Percentiles rank a stretch among this genome's conserved stretches.
These are phyloP conservation scores for Epichloe gansuensis DNA, from an alignment of 2,329 filamentous ascomycete species.

Conservation along the genomic window DNA sequence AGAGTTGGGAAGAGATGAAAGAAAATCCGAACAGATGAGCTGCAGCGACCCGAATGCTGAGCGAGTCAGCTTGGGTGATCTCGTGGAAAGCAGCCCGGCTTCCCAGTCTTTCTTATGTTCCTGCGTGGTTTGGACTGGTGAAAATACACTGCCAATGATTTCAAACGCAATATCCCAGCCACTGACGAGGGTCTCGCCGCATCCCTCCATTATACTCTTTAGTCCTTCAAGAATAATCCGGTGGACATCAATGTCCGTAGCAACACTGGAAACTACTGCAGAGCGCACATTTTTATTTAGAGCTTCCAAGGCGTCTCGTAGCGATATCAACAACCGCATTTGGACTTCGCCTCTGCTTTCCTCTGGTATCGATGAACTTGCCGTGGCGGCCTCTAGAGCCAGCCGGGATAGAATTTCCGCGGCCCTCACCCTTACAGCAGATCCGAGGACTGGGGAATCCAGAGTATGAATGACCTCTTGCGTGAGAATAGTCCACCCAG, in stretches of 20 bases:
- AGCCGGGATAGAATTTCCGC: conserved; percentile 52
- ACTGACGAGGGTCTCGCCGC: conserved; percentile 68
- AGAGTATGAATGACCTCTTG: conserved; percentile 40
- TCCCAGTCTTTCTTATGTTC: conserved; percentile 21
- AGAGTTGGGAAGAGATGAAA: conserved; percentile 56
- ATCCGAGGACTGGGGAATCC: conserved; percentile 32
- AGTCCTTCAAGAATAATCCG: conserved; percentile 67
- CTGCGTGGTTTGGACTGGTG: conserved; percentile 25
- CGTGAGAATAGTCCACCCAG: conserved; percentile 63
- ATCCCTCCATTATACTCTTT: conserved; percentile 74
- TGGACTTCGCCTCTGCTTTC: conserved; percentile 51
- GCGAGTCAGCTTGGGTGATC: conserved; percentile 65
- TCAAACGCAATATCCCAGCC: conserved; percentile 83
- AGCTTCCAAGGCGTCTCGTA: conserved; percentile 44
- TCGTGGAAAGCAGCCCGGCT: conserved; percentile 31
- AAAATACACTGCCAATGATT: conserved; percentile 73
- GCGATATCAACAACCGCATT: conserved; percentile 55
- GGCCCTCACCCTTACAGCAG: conserved; percentile 45
- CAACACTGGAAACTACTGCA: conserved; percentile 43
- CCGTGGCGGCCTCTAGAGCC: conserved; percentile 43
- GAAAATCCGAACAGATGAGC: conserved; percentile 88
- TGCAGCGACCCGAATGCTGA: conserved; percentile 83
- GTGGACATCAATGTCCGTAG: conserved; percentile 68
- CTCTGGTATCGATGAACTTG: conserved; percentile 39
- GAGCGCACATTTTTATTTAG: conserved; percentile 43